phyloP scores from a whole-genome alignment of 1,284 basidiomycete genomes.

The Lignosus rhinocerotis region DNA sequence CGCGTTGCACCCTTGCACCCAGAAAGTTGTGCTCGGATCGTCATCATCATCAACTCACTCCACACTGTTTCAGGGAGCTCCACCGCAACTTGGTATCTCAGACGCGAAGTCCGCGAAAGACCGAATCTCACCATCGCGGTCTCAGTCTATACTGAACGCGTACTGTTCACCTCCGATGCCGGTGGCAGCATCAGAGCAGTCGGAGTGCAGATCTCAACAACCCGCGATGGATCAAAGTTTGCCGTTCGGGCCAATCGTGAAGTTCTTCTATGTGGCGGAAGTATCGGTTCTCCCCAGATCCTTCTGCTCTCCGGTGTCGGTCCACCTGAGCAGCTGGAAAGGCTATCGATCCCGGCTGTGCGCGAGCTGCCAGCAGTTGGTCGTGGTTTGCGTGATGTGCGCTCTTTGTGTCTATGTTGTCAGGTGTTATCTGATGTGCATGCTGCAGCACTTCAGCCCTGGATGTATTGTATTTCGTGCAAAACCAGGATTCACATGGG shows the following conservation, averaged over 20 bases:
- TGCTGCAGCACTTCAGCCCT: constrained; percentile 31
- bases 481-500: constrained; percentile 32
- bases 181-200: constrained; percentile 22
- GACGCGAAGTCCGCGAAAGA: constrained; percentile 33
- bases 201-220: constrained; percentile 35
- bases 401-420: background rate
- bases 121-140: constrained; percentile 43
- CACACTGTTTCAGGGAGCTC: constrained; percentile 33
- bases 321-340: constrained; percentile 35
- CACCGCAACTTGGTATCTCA: constrained; percentile 41
- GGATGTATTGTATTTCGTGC: constrained; percentile 32
- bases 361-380: constrained; percentile 45
- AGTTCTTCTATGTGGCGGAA: constrained; percentile 44
- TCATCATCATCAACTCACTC: background rate
- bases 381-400: constrained; percentile 41
- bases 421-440: background rate
- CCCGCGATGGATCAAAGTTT: constrained; percentile 23
- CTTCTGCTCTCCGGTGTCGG: constrained; percentile 53
- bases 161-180: constrained; percentile 24
- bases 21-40: background rate
- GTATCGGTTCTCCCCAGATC: constrained; percentile 46
- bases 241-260: constrained; percentile 36
- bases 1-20: background rate
- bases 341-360: constrained; percentile 39
- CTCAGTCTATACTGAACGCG: constrained; percentile 31